Conservation (phyloP, 1,139 yeast genomes). For the Blastobotrys serpentis region DNA sequence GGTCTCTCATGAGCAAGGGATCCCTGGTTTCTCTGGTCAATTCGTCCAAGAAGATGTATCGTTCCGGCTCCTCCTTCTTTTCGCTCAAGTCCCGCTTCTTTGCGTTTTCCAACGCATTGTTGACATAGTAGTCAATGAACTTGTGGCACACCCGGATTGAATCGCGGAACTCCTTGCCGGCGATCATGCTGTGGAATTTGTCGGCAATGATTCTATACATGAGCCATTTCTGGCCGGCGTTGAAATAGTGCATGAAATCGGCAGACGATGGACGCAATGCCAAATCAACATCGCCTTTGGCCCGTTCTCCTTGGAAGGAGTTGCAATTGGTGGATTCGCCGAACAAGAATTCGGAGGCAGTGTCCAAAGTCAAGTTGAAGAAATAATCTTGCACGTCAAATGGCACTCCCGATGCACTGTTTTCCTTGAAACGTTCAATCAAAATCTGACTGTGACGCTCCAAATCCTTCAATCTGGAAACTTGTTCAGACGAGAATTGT, state of each 20-base stretch:
- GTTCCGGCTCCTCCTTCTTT: background rate
- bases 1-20: constrained; percentile 49
- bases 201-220: constrained; percentile 43
- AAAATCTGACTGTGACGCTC: constrained; percentile 44
- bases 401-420: constrained; percentile 29
- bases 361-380: constrained; percentile 54
- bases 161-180: constrained; percentile 39
- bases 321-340: constrained; percentile 50
- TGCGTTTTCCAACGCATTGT: constrained; percentile 24
- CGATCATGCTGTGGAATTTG: constrained; percentile 37
- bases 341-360: constrained; percentile 59
- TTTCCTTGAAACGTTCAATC: constrained; percentile 15
- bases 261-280: constrained; percentile 17
- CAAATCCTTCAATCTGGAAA: constrained; percentile 49
- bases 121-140: constrained; percentile 36
- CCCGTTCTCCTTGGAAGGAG: constrained; percentile 17
- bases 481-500: constrained; percentile 56
- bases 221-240: constrained; percentile 42
- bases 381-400: constrained; percentile 52
- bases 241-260: constrained; percentile 34
- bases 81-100: background rate
- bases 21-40: constrained; percentile 50
- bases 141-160: constrained; percentile 29
- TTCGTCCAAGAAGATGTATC: constrained; percentile 40
- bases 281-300: background rate